A percentile compares a stretch with the other conserved stretches of the same genome.
phyloP scores from a whole-genome alignment of 257 asterid species.

The Plantago elongata region DNA sequence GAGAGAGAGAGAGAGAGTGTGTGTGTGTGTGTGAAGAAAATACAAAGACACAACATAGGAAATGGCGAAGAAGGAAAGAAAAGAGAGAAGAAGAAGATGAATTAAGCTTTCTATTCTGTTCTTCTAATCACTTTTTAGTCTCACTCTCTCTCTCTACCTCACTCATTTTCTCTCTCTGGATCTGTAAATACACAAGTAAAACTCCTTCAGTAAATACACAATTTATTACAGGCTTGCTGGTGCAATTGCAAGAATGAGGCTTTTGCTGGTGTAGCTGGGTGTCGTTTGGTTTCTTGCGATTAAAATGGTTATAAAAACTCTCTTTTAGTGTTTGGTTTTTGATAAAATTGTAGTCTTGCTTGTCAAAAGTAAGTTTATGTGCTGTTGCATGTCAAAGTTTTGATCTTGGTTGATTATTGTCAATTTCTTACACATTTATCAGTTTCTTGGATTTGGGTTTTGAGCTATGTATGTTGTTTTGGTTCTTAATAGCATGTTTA shows the following conservation, averaged over 20 bases:
- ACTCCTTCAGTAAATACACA: constrained; percentile 1
- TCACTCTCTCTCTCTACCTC: constrained; percentile 26
- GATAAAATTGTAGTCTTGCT: background rate
- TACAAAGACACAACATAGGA: constrained; percentile 51
- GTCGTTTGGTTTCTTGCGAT: constrained; percentile 19
- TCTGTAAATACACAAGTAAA: constrained; percentile 33
- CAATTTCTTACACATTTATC: no score
- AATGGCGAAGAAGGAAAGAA: constrained; percentile 55
- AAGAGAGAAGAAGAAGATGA: constrained; percentile 37
- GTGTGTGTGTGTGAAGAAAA: no score
- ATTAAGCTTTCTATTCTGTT: constrained; percentile 19
- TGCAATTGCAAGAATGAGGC: constrained; percentile 24
- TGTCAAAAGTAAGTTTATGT: background rate
- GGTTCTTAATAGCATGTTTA: no score
- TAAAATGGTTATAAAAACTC: constrained; percentile 27
- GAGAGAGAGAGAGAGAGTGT: constrained; percentile 33
- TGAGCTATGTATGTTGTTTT: no score
- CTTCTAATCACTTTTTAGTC: constrained; percentile 12
- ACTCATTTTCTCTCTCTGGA: constrained; percentile 52
- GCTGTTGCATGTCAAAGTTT: constrained; percentile 14
- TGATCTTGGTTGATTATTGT: constrained; percentile 22
- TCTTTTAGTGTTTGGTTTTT: constrained; percentile 15
- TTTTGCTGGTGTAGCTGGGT: constrained; percentile 25
- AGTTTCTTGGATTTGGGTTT: no score
- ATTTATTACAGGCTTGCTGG: constrained; percentile 15